Conservation (phyloP, 2,329 filamentous ascomycete genomes). For the Fusarium tanahbumbuense region DNA sequence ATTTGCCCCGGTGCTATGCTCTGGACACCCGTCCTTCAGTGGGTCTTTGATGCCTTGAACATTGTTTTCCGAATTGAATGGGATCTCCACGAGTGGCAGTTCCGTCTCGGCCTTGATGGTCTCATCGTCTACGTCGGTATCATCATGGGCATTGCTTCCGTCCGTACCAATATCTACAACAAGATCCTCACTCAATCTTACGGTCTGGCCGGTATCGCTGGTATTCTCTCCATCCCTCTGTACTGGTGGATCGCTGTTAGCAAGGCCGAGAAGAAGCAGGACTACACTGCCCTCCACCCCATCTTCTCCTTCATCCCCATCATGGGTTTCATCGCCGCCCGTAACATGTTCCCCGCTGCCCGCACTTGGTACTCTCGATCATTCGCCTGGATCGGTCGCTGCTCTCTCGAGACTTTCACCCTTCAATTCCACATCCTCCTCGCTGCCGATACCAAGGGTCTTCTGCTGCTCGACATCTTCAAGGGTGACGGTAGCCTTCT, state of each 20-base stretch:
- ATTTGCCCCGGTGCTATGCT: constrained; percentile 48
- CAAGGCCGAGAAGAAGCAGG: constrained; percentile 37
- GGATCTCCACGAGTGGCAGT: constrained; percentile 61
- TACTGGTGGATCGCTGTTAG: constrained; percentile 49
- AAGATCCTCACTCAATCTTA: constrained; percentile 38
- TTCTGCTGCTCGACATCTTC: constrained; percentile 46
- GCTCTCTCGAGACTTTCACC: constrained; percentile 69
- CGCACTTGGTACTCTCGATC: constrained; percentile 52
- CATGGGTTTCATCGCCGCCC: constrained; percentile 62
- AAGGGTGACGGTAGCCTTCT: constrained; percentile 36
- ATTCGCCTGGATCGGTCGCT: constrained; percentile 64
- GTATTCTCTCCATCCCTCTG: constrained; percentile 44
- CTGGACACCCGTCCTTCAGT: constrained; percentile 31
- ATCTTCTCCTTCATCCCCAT: constrained; percentile 66
- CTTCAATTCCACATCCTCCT: constrained; percentile 72
- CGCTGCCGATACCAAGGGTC: constrained; percentile 66
- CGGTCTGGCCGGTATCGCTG: constrained; percentile 28
- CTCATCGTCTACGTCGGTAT: constrained; percentile 69
- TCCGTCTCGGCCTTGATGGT: constrained; percentile 63
- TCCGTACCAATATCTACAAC: constrained; percentile 30
- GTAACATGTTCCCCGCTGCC: constrained; percentile 54
- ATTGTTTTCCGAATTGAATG: constrained; percentile 60
- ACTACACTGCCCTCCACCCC: constrained; percentile 64
- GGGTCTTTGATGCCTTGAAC: constrained; percentile 48
- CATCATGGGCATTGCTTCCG: constrained; percentile 51